phyloP scores from a whole-genome alignment of 257 asterid genomes.

The Lycium ferocissimum region DNA sequence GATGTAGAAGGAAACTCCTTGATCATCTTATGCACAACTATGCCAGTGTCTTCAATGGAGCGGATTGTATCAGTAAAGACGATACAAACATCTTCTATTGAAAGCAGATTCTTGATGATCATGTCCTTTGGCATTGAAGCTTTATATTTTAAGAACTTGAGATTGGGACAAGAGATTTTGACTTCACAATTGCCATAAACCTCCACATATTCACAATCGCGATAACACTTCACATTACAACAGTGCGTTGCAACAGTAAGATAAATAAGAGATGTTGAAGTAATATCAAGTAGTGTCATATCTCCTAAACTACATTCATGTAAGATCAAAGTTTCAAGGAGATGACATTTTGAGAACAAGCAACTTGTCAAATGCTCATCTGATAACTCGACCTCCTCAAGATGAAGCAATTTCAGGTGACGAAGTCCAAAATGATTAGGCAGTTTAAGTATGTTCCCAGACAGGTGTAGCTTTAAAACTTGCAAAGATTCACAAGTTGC shows the following conservation, averaged over 20 bases:
- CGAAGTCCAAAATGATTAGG: not conserved
- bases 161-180: not conserved
- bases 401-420: not conserved
- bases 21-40: not conserved
- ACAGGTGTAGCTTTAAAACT: not conserved
- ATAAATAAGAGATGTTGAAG: not conserved
- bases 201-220: no score
- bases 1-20: not conserved
- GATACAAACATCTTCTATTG: slow-evolving; percentile 5
- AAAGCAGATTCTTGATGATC: not conserved
- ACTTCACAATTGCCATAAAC: not conserved
- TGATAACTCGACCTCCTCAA: not conserved
- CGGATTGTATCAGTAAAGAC: not conserved
- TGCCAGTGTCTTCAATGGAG: not conserved
- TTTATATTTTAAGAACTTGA: not conserved
- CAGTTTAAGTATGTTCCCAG: not conserved
- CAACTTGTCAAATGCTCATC: not conserved
- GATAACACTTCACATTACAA: no score
- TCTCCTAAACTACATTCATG: not conserved
- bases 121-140: slow-evolving; percentile 18
- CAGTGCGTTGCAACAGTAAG: no score
- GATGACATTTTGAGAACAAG: not conserved
- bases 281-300: not conserved
- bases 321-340: not conserved
- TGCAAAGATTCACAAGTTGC: not conserved